Evolutionary conservation across 2,329 filamentous ascomycete species (phyloP).

Genomic region (Talaromyces albobiverticillius): DNA sequence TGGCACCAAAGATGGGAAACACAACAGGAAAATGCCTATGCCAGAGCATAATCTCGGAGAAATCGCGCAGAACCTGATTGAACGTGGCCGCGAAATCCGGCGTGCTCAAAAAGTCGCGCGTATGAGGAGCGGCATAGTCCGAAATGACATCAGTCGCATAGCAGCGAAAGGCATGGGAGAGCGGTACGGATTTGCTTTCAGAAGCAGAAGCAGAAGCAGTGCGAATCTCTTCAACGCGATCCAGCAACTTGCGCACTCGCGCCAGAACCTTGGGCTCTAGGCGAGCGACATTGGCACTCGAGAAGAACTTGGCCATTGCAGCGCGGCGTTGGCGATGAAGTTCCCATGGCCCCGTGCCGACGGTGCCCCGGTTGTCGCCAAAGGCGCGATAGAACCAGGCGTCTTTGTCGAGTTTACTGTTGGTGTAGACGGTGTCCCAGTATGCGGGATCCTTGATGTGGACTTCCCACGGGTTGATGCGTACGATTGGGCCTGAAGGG

Average conservation of each 20-base stretch:
- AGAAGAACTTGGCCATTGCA: slow-evolving; percentile 45
- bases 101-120: slow-evolving; percentile 13
- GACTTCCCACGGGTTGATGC: slow-evolving; percentile 35
- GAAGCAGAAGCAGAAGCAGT: no score
- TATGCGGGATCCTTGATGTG: slow-evolving; percentile 34
- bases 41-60: slow-evolving; percentile 16
- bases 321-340: slow-evolving; percentile 42
- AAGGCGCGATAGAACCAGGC: slow-evolving; percentile 16
- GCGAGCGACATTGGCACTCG: slow-evolving; percentile 33
- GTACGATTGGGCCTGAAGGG: slow-evolving; percentile 32
- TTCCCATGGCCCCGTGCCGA: slow-evolving; percentile 21
- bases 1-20: slow-evolving; percentile 10
- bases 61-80: slow-evolving; percentile 14
- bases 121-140: slow-evolving; percentile 15
- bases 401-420: slow-evolving; percentile 15
- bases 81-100: slow-evolving; percentile 14
- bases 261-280: slow-evolving; percentile 35
- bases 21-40: slow-evolving; percentile 15
- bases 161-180: slow-evolving; percentile 16
- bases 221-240: slow-evolving; percentile 13
- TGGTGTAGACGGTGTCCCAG: slow-evolving; percentile 31
- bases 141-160: slow-evolving; percentile 16
- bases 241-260: slow-evolving; percentile 20
- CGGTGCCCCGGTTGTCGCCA: slow-evolving; percentile 16
- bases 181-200: neutral